phyloP scores from a whole-genome alignment of 2,329 filamentous ascomycete genomes.

The Aspergillus terreus region DNA sequence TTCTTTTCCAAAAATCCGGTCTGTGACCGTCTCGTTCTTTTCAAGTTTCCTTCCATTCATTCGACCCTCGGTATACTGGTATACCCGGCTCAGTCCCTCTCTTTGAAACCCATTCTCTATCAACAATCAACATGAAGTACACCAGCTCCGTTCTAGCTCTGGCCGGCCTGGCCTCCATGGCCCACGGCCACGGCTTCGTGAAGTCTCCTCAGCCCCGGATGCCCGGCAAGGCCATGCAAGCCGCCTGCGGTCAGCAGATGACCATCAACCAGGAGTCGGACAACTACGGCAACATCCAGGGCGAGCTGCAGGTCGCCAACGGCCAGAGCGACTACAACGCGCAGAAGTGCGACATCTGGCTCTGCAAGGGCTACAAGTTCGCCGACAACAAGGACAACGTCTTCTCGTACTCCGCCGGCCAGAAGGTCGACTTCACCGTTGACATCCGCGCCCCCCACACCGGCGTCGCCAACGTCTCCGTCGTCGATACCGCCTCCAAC shows the following conservation, averaged over 20 bases:
- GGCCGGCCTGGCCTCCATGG: conserved; percentile 44
- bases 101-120: conserved; percentile 9
- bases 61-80: conserved; percentile 20
- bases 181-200: conserved; percentile 54
- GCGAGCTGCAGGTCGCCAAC: conserved; percentile 48
- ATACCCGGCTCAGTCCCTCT: conserved; percentile 18
- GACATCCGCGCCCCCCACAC: conserved; percentile 47
- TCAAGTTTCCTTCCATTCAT: conserved; percentile 6
- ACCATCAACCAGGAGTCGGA: conserved; percentile 52
- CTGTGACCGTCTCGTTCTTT: conserved; percentile 21
- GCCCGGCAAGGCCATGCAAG: conserved; percentile 50
- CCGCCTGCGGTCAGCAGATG: conserved; percentile 54
- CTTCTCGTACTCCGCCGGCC: conserved; percentile 48
- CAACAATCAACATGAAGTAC: conserved; percentile 36
- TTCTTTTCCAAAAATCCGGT: conserved; percentile 15
- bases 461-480: conserved; percentile 48
- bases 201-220: conserved; percentile 46
- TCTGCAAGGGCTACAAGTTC: conserved; percentile 59
- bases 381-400: conserved; percentile 53
- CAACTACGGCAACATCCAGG: conserved; percentile 57
- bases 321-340: conserved; percentile 48
- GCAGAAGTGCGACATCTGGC: conserved; percentile 49
- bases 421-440: conserved; percentile 42
- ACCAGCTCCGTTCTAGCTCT: conserved; percentile 40
- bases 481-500: conserved; percentile 46